phyloP scores from a whole-genome alignment of 2,329 filamentous ascomycete genomes.

The Pyrenophora teres region DNA sequence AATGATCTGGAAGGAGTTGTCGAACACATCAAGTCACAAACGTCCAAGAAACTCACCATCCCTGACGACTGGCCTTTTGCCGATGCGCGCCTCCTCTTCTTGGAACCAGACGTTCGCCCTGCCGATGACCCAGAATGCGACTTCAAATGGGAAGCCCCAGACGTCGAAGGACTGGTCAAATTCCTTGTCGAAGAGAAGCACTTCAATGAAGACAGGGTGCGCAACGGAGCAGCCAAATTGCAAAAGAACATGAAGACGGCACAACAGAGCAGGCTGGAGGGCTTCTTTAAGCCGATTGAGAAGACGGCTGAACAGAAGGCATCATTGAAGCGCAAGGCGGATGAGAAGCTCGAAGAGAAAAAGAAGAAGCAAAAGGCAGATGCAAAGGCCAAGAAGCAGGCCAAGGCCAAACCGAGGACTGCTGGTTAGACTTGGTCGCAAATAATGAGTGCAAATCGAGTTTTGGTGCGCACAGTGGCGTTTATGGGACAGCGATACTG shows the following conservation, averaged over 20 bases:
- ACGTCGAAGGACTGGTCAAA: constrained; percentile 85
- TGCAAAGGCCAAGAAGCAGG: constrained; percentile 91
- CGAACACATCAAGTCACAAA: constrained; percentile 75
- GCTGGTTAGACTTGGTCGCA: constrained; percentile 8
- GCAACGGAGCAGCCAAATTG: constrained; percentile 74
- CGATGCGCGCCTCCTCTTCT: constrained; percentile 89
- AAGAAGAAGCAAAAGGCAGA: constrained; percentile 96
- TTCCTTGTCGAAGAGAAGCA: constrained; percentile 94
- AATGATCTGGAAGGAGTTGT: constrained; percentile 86
- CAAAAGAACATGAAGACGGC: constrained; percentile 89
- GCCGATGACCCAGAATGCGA: constrained; percentile 88
- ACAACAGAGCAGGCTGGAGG: constrained; percentile 89
- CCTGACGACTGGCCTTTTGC: constrained; percentile 97
- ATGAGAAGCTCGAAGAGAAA: constrained; percentile 87
- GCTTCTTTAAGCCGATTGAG: constrained; percentile 93
- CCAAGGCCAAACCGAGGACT: constrained; percentile 75
- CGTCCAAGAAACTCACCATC: constrained; percentile 71
- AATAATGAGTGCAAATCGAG: not conserved
- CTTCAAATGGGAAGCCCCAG: constrained; percentile 96
- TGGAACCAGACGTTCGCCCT: constrained; percentile 82
- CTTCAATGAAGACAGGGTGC: constrained; percentile 93
- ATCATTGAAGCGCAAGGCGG: constrained; percentile 86
- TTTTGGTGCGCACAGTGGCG: constrained; percentile 1
- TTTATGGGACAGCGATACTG: constrained; percentile 13
- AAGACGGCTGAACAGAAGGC: constrained; percentile 88